phyloP scores from a whole-genome alignment of 2,329 filamentous ascomycete genomes.

The Mycocentrospora acerina region DNA sequence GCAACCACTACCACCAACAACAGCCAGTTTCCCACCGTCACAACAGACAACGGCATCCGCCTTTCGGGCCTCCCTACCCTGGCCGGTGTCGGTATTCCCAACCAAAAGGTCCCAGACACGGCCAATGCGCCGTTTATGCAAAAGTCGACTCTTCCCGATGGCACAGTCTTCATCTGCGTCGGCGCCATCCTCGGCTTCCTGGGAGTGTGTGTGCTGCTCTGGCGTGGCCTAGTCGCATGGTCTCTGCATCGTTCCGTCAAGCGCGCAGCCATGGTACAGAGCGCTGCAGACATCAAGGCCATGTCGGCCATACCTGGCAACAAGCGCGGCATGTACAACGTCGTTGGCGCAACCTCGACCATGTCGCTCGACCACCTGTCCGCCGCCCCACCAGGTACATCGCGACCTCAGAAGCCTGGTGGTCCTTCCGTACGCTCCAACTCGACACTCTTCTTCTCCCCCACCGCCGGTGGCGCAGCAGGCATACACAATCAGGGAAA shows the following conservation, averaged over 20 bases:
- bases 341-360: conserved; percentile 52
- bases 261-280: conserved; percentile 75
- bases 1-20: conserved; percentile 10
- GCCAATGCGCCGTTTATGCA: conserved; percentile 89
- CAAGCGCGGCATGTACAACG: conserved; percentile 46
- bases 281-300: conserved; percentile 69
- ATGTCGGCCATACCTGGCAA: conserved; percentile 48
- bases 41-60: conserved; percentile 24
- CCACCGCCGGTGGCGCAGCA: conserved; percentile 67
- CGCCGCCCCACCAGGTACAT: conserved; percentile 36
- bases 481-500: conserved; percentile 52
- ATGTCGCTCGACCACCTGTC: conserved; percentile 57
- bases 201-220: conserved; percentile 77
- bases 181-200: conserved; percentile 85
- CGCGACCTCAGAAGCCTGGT: conserved; percentile 30
- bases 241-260: conserved; percentile 89
- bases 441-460: conserved; percentile 85
- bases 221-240: conserved; percentile 86
- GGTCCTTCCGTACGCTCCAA: conserved; percentile 13
- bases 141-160: conserved; percentile 79
- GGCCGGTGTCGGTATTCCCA: conserved; percentile 61
- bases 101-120: conserved; percentile 78
- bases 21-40: conserved; percentile 10
- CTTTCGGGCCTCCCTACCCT: conserved; percentile 55
- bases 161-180: conserved; percentile 94